Conservation (phyloP, 805 yeast genomes). For the Metschnikowia continentalis region DNA sequence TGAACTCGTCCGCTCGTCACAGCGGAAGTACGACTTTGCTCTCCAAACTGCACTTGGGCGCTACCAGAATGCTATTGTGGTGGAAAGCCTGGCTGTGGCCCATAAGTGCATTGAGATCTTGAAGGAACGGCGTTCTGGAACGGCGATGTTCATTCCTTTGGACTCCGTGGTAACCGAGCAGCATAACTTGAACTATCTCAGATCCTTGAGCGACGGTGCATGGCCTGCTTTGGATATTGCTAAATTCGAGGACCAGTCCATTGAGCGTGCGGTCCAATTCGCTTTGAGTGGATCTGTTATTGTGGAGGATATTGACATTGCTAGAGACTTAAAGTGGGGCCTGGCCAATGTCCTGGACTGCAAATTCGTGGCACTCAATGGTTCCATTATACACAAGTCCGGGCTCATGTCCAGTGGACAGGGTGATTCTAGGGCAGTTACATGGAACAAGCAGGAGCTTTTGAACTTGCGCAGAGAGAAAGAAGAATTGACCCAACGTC, state of each 20-base stretch:
- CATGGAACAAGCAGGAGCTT: slow-evolving; percentile 74
- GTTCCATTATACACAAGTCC: slow-evolving; percentile 76
- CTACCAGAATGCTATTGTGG: slow-evolving; percentile 78
- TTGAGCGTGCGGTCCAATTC: slow-evolving; percentile 75
- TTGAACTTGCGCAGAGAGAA: slow-evolving; percentile 48
- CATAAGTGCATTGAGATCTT: slow-evolving; percentile 72
- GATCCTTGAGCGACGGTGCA: slow-evolving; percentile 51
- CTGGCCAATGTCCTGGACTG: slow-evolving; percentile 36
- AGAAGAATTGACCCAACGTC: slow-evolving; percentile 47
- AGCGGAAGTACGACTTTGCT: slow-evolving; percentile 68
- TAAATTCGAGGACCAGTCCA: slow-evolving; percentile 55
- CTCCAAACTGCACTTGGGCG: slow-evolving; percentile 74
- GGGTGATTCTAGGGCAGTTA: slow-evolving; percentile 38
- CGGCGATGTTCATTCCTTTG: slow-evolving; percentile 83
- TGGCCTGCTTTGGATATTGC: slow-evolving; percentile 73
- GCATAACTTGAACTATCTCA: slow-evolving; percentile 49
- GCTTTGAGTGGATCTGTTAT: slow-evolving; percentile 77
- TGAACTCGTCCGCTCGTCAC: slow-evolving; percentile 75
- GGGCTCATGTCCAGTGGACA: slow-evolving; percentile 93
- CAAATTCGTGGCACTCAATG: slow-evolving; percentile 77
- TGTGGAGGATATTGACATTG: slow-evolving; percentile 66
- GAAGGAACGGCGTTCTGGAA: slow-evolving; percentile 81
- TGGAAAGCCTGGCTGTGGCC: slow-evolving; percentile 66
- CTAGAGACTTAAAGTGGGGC: slow-evolving; percentile 68
- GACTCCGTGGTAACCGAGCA: slow-evolving; percentile 60